A percentile compares a stretch with the other conserved stretches of the same genome.
phyloP scores from a whole-genome alignment of 1,284 basidiomycete species.

The Xerocomus nothofagi region DNA sequence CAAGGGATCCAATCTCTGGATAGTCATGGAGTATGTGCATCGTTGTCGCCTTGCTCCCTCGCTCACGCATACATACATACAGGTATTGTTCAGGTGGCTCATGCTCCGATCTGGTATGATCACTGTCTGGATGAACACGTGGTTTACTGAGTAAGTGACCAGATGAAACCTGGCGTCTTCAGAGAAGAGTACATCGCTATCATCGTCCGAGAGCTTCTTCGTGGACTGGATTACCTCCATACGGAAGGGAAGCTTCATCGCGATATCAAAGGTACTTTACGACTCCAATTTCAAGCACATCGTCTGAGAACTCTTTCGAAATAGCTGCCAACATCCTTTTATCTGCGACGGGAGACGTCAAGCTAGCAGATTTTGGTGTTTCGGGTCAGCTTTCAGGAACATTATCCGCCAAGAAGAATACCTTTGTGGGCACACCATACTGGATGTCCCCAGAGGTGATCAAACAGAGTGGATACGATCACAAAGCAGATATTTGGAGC shows the following conservation, averaged over 20 bases:
- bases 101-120: slow-evolving; percentile 76
- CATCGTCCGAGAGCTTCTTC: slow-evolving; percentile 88
- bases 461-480: slow-evolving; percentile 98
- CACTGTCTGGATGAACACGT: slow-evolving; percentile 6
- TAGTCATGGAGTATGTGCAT: slow-evolving; percentile 90
- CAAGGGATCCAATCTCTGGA: slow-evolving; percentile 96
- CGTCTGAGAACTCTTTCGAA: slow-evolving; percentile 6
- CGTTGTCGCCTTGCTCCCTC: slow-evolving; percentile 6
- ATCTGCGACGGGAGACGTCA: slow-evolving; percentile 94
- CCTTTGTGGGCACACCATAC: slow-evolving; percentile 95
- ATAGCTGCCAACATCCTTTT: slow-evolving; percentile 93
- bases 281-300: not conserved
- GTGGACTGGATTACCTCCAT: slow-evolving; percentile 94
- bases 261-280: slow-evolving; percentile 87
- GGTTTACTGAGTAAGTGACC: slow-evolving; percentile 23
- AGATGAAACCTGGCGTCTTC: slow-evolving; percentile 99
- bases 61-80: slow-evolving; percentile 17
- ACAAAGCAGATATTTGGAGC: slow-evolving; percentile 98
- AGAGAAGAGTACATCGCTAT: slow-evolving; percentile 99
- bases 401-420: slow-evolving; percentile 97
- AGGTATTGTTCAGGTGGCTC: slow-evolving; percentile 87
- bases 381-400: slow-evolving; percentile 98
- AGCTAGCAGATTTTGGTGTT: slow-evolving; percentile 98
- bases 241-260: slow-evolving; percentile 95
- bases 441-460: slow-evolving; percentile 99